Percentiles rank a stretch among this genome's conserved stretches.
Evolutionary conservation across 345 rosid genomes (phyloP).

Genomic region (Hibiscus tridactylites): DNA sequence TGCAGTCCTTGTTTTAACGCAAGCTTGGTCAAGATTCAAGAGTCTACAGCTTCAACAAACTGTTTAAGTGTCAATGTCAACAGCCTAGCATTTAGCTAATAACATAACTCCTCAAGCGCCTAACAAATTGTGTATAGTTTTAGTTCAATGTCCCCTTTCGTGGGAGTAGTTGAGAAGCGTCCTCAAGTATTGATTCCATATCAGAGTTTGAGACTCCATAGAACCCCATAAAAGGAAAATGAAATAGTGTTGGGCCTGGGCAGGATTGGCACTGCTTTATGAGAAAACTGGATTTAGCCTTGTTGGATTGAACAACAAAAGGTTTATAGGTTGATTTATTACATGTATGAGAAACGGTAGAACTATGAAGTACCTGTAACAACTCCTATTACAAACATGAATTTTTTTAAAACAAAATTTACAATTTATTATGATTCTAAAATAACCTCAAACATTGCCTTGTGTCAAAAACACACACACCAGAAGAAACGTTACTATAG

Average conservation of each 20-base stretch:
- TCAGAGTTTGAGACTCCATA: not conserved
- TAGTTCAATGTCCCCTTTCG: not conserved
- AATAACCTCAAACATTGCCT: too few relatives aligned
- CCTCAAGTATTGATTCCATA: not conserved
- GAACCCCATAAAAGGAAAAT: not conserved
- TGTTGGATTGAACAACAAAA: not conserved
- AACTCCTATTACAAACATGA: not conserved
- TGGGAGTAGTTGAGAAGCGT: not conserved
- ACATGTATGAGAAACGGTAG: not conserved
- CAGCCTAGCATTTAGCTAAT: not conserved
- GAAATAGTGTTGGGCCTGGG: not conserved
- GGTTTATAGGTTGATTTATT: slow-evolving; percentile 5
- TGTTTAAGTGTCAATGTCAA: not conserved
- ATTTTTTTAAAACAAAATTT: too few relatives aligned
- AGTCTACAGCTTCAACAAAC: not conserved
- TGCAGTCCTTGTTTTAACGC: slow-evolving; percentile 2
- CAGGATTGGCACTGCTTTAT: not conserved
- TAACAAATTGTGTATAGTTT: not conserved
- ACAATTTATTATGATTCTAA: too few relatives aligned
- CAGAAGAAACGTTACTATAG: too few relatives aligned
- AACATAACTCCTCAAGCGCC: not conserved
- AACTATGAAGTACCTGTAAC: not conserved
- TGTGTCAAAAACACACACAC: too few relatives aligned
- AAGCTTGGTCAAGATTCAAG: not conserved
- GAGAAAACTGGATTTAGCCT: too few relatives aligned